phyloP scores from a whole-genome alignment of 257 asterid species.

The Ballota nigra region DNA sequence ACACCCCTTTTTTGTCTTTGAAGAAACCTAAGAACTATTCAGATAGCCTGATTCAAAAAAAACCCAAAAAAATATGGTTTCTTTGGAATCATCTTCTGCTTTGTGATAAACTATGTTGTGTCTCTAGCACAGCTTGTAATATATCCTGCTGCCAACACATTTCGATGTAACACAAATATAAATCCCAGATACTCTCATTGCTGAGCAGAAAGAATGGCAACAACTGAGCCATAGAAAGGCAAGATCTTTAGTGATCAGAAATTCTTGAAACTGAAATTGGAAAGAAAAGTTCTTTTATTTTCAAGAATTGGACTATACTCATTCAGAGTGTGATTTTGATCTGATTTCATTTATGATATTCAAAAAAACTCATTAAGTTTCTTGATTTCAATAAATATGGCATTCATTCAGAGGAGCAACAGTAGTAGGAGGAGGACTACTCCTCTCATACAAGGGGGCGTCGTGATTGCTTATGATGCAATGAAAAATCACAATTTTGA shows the following conservation, averaged over 20 bases:
- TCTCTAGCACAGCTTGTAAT: constrained; percentile 2
- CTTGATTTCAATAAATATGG: constrained; percentile 30
- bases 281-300: neutral
- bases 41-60: neutral
- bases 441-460: constrained; percentile 40
- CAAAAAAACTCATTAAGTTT: neutral
- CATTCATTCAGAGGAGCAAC: constrained; percentile 24
- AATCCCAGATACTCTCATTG: neutral
- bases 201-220: neutral
- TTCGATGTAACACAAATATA: neutral
- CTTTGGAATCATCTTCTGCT: constrained; percentile 29
- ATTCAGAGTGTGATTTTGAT: neutral
- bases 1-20: neutral
- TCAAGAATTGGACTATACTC: neutral
- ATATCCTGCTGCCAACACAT: neutral
- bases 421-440: constrained; percentile 17
- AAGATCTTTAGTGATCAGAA: neutral
- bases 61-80: neutral
- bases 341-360: neutral
- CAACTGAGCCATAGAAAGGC: neutral
- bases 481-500: constrained; percentile 38
- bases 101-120: constrained; percentile 20
- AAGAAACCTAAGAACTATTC: neutral
- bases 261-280: neutral
- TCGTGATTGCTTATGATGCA: constrained; percentile 65